Base-by-base conservation (phyloP, 163 green algal species). In the Picocystis sp. region DNA sequence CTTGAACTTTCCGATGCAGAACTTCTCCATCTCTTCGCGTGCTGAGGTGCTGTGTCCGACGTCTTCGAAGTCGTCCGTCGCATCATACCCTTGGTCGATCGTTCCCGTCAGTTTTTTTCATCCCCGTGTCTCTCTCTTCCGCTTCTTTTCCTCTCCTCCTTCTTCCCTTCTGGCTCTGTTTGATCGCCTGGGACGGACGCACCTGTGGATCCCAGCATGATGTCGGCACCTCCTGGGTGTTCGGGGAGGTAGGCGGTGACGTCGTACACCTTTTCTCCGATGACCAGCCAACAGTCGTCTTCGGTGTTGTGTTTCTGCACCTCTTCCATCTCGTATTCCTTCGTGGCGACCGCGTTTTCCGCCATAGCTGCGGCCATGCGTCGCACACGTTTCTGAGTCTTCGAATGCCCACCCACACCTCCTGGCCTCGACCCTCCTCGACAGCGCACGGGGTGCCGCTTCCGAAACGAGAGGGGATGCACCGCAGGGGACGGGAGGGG, bases 161-260 rank as follows among this genome's bases (percentile, higher is more conserved):
- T 8, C 5, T 38, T 38, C 29, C 29, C 29, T 38, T 38, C 8
- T 3, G 3, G 44, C 21, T 3, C 21, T 6, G 44, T 23, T 50
- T 50, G 5, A 33, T 8, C 3, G 44, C 44, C 6, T 6, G 5
- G 8, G 8, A 6, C 8, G 5, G 44, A 5, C 59, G 38, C 59
- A 80, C 81, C 80, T 66, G 80, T 76, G 3, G 65, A 69, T 15
- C 62, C 65, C 9, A 95, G 38, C 22, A 96, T 82, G 48, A 94
- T 89, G 52, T 96, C 87, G 61, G 82, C 91, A 46, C 88, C 87
- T 12, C 86, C 89, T 9, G 88, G 88, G 50, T 97, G 88, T 61
- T 97, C 88, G 50, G 95, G 85, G 53, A 97, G 55, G 55, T 94
- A 97, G 6, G 82, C 54, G 5, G 84, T 95, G 2, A 95, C 80